Evolutionary conservation across 2,329 filamentous ascomycete genomes (phyloP), one percentile per base, ranked within the genome.

Genomic region (Colletotrichum simmondsii): DNA sequence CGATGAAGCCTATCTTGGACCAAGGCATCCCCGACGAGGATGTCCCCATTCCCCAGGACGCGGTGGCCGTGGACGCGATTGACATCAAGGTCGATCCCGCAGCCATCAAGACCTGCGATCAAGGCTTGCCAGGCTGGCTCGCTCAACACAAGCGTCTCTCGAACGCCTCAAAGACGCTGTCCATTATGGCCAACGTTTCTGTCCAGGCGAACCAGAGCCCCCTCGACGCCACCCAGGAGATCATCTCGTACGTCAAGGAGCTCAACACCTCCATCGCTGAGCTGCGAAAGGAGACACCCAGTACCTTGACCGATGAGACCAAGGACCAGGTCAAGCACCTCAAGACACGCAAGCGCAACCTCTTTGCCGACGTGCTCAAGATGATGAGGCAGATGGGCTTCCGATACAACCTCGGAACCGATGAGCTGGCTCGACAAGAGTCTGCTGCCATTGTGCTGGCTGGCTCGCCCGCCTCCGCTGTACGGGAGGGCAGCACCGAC

Each of bases 311-410:
- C 0, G 94, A 98, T 30, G 95, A 98, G 56, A 98, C 97, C 81
- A 96, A 95, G 79, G 89, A 92, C 12, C 82, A 89, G 19, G 91
- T 98, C 73, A 95, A 97, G 81, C 94, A 98, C 80, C 90, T 98
- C 76, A 98, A 98, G 85, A 92, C 91, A 3, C 90, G 94, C 77
- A 99, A 99, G 84, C 91, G 95, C 56, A 95, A 95, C 77, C 88
- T 98, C 16, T 97, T 97, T 77, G 94, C 95, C 1, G 96, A 98
- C 77, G 95, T 94, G 0, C 85, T 99, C 75, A 95, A 94, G 78
- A 90, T 92, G 26, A 85, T 98, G 32, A 91, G 95, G 46, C 90
- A 92, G 70, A 98, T 99, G 96, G 97, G 97, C 4, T 90, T 99
- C 77, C 93, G 92, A 77, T 91, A 92, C 65, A 98, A 98, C 79